phyloP scores from a whole-genome alignment of 352 stramenopile genomes.

The Albugo candida region DNA sequence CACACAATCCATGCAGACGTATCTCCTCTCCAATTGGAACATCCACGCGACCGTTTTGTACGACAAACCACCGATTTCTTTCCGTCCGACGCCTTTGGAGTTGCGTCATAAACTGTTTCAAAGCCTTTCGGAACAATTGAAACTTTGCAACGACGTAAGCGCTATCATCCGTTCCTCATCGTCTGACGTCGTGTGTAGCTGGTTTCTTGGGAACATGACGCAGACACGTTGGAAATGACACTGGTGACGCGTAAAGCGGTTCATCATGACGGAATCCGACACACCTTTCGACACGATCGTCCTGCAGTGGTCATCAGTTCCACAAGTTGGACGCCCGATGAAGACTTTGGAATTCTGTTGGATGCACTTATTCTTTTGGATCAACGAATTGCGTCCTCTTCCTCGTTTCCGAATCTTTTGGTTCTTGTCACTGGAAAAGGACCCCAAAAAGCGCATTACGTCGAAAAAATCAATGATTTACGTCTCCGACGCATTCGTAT shows the following conservation, averaged over 20 bases:
- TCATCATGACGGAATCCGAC: slow-evolving; percentile 13
- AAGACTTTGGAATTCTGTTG: slow-evolving; percentile 97
- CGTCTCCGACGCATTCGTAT: slow-evolving; percentile 64
- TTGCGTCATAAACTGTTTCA: slow-evolving; percentile 82
- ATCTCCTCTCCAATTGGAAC: slow-evolving; percentile 79
- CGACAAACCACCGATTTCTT: slow-evolving; percentile 89
- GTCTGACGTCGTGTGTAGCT: not conserved
- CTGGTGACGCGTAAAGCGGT: slow-evolving; percentile 27
- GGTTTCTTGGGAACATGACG: not conserved
- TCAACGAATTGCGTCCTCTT: slow-evolving; percentile 12
- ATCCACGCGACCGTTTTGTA: slow-evolving; percentile 82
- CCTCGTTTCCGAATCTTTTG: slow-evolving; percentile 59
- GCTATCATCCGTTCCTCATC: not conserved
- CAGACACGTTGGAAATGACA: slow-evolving; percentile 25
- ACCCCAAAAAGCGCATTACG: slow-evolving; percentile 83
- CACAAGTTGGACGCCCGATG: slow-evolving; percentile 97
- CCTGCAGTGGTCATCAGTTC: slow-evolving; percentile 81
- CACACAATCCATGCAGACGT: slow-evolving; percentile 89
- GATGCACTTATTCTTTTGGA: slow-evolving; percentile 76
- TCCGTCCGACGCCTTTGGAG: slow-evolving; percentile 67
- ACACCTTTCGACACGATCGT: slow-evolving; percentile 21
- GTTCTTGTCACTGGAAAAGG: slow-evolving; percentile 97
- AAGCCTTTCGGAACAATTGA: slow-evolving; percentile 47
- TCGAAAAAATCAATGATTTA: slow-evolving; percentile 53
- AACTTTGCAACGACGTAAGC: slow-evolving; percentile 54